Conservation (phyloP, 306 rosid genomes). For the Vigna reflexopilosa region DNA sequence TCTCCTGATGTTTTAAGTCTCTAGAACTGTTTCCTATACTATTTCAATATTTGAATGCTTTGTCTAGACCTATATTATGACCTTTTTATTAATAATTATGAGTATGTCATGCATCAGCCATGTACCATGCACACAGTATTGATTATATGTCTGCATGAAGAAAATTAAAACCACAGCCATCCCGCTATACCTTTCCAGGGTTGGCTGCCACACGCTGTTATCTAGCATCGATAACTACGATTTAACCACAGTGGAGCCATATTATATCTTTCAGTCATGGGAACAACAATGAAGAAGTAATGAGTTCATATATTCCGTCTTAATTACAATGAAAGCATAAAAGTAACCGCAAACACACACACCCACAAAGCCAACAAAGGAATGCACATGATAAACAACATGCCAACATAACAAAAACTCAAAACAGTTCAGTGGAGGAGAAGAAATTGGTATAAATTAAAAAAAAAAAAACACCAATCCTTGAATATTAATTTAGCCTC, state of each 20-base stretch:
- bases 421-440: background rate
- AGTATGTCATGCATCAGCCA: background rate
- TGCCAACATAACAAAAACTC: conserved; percentile 26
- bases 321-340: background rate
- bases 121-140: background rate
- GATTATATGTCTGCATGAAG: background rate
- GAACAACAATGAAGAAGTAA: background rate
- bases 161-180: background rate
- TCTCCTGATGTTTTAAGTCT: background rate
- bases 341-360: background rate
- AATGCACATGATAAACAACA: conserved; percentile 17
- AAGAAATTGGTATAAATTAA: background rate
- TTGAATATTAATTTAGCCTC: conserved; percentile 18
- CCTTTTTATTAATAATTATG: background rate
- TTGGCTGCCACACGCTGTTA: background rate
- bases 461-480: background rate
- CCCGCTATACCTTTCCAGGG: background rate
- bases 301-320: background rate
- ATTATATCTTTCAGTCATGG: background rate
- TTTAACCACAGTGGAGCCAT: background rate
- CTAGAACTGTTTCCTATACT: background rate
- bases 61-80: background rate
- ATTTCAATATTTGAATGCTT: background rate
- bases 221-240: background rate
- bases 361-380: conserved; percentile 1